Percentiles rank a stretch among this genome's conserved stretches.
Conservation (phyloP, 495 filamentous ascomycete species). For the Elasticomyces elasticus region DNA sequence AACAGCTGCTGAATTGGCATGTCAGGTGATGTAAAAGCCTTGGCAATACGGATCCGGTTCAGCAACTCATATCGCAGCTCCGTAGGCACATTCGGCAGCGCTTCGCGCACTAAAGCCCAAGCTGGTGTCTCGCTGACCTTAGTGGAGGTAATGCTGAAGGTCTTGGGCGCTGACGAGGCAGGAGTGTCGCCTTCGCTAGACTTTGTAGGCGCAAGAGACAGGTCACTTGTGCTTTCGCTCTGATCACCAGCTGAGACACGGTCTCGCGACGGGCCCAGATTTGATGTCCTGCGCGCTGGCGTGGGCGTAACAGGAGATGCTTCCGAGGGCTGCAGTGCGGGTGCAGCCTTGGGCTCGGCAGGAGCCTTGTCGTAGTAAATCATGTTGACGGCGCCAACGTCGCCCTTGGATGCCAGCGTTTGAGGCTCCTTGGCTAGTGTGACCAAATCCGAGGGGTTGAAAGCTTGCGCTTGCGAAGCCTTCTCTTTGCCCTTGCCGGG, state of each 20-base stretch:
- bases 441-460: slow-evolving; percentile 69
- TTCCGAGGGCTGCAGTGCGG: slow-evolving; percentile 11
- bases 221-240: slow-evolving; percentile 45
- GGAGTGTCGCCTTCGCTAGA: slow-evolving; percentile 4
- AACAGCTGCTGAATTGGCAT: slow-evolving; percentile 65
- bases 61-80: slow-evolving; percentile 75
- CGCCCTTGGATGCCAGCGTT: slow-evolving; percentile 26
- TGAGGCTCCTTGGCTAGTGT: slow-evolving; percentile 51
- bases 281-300: slow-evolving; percentile 36
- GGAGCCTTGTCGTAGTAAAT: slow-evolving; percentile 49
- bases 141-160: slow-evolving; percentile 60
- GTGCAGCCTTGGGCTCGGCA: slow-evolving; percentile 11
- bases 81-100: slow-evolving; percentile 56
- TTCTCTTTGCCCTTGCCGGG: slow-evolving; percentile 67
- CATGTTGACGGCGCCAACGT: slow-evolving; percentile 56
- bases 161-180: slow-evolving; percentile 35
- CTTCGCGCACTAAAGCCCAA: slow-evolving; percentile 56
- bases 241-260: slow-evolving; percentile 31
- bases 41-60: slow-evolving; percentile 70
- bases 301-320: slow-evolving; percentile 35
- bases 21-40: slow-evolving; percentile 56
- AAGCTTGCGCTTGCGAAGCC: slow-evolving; percentile 33
- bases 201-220: slow-evolving; percentile 25
- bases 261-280: slow-evolving; percentile 24
- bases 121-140: slow-evolving; percentile 50